Evolutionary conservation across 1,139 yeast species (phyloP).

Genomic region (Saccharomyces hybrid): DNA sequence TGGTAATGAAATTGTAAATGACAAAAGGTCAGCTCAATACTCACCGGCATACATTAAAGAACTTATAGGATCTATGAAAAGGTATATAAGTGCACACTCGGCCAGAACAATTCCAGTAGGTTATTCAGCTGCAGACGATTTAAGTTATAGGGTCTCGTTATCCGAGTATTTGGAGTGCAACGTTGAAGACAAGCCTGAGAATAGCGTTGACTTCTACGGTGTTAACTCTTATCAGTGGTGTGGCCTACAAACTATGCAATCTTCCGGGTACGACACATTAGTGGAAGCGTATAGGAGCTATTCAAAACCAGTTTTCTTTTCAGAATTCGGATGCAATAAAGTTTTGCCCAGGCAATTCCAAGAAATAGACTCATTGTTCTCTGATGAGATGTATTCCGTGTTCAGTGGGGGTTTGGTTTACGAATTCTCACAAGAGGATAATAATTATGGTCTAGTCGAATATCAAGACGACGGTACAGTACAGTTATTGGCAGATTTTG

Average conservation of each 20-base stretch:
- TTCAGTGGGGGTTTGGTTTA: slow-evolving; percentile 92
- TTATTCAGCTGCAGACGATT: slow-evolving; percentile 93
- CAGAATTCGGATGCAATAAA: slow-evolving; percentile 91
- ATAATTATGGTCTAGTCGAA: slow-evolving; percentile 80
- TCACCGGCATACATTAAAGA: slow-evolving; percentile 73
- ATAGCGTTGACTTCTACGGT: slow-evolving; percentile 85
- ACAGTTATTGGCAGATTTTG: slow-evolving; percentile 47
- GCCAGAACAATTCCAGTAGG: slow-evolving; percentile 81
- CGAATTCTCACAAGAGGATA: slow-evolving; percentile 83
- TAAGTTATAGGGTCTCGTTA: slow-evolving; percentile 62
- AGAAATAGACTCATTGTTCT: slow-evolving; percentile 66
- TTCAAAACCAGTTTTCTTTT: slow-evolving; percentile 73
- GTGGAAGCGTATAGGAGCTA: slow-evolving; percentile 64
- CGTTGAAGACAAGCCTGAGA: slow-evolving; percentile 40
- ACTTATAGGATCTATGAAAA: slow-evolving; percentile 73
- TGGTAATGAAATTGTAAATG: slow-evolving; percentile 89
- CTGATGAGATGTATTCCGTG: slow-evolving; percentile 65
- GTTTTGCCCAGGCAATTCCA: slow-evolving; percentile 73
- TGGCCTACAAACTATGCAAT: slow-evolving; percentile 73
- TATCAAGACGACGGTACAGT: slow-evolving; percentile 51
- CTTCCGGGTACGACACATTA: slow-evolving; percentile 74
- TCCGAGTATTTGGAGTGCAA: slow-evolving; percentile 80
- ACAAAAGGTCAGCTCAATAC: slow-evolving; percentile 58
- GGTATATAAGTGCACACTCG: slow-evolving; percentile 51
- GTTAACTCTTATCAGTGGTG: slow-evolving; percentile 98